These are phyloP conservation scores for Earliella scabrosa DNA, from an alignment of 1,284 basidiomycete genomes.

Conservation along the genomic window DNA sequence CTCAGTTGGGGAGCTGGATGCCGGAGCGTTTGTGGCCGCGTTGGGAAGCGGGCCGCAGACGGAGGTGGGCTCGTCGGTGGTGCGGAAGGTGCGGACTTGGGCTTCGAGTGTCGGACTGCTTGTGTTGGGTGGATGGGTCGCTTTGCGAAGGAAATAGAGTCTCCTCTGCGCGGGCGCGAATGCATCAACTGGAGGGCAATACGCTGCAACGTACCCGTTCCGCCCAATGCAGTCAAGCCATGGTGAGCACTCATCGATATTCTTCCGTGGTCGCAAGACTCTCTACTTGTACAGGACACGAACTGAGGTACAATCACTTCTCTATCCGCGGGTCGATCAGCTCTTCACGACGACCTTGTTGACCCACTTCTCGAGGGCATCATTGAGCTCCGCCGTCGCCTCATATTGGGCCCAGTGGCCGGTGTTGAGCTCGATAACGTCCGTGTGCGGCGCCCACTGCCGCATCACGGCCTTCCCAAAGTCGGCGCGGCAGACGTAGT, in stretches of 20 bases:
- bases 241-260: no score
- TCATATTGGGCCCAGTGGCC: slow-evolving; percentile 10
- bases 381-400: slow-evolving; percentile 1
- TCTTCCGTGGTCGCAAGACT: no score
- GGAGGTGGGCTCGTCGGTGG: slow-evolving; percentile 2
- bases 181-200: no score
- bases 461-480: neutral
- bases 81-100: slow-evolving; percentile 39
- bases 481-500: neutral
- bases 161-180: no score
- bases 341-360: neutral
- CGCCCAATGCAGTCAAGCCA: no score
- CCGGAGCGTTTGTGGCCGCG: slow-evolving; percentile 10
- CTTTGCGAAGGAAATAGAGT: slow-evolving; percentile 11
- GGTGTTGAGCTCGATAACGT: slow-evolving; percentile 4
- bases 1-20: neutral
- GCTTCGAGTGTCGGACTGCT: slow-evolving; percentile 39
- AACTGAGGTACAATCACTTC: no score
- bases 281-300: no score
- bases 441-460: slow-evolving; percentile 2
- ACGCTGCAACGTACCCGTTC: no score
- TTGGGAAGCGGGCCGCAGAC: neutral
- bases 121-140: slow-evolving; percentile 41
- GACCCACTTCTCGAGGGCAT: neutral
- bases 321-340: no score